Evolutionary conservation across 2,329 filamentous ascomycete species (phyloP), one percentile per base, ranked within the genome.

Genomic region (Xylaria sp.): DNA sequence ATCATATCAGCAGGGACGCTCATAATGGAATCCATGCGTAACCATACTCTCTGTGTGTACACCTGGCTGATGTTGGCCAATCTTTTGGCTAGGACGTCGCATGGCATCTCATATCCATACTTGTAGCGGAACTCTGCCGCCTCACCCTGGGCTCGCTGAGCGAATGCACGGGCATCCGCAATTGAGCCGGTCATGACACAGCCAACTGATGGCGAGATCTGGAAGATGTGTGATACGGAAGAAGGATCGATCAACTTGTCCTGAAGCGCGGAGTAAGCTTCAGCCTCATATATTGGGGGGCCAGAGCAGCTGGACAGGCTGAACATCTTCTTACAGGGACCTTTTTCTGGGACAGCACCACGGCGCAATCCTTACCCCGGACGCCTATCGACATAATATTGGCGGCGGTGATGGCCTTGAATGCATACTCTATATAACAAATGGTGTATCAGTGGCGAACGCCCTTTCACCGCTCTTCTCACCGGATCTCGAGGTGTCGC

Each of bases 141-240:
- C 84, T 99, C 96, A 76, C 93, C 93, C 84, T 96, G 92, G 72
- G 96, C 96, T 78, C 96, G 91, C 82, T 93, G 93, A 69, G 97
- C 93, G 73, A 93, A 97, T 38, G 96, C 94, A 80, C 96, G 89
- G 69, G 96, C 96, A 85, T 99, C 96, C 77, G 96, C 95, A 82
- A 99, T 98, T 74, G 96, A 97, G 62, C 96, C 96, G 59, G 96
- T 99, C 90, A 99, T 97, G 78, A 98, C 96, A 80, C 94, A 97
- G 74, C 96, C 96, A 75, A 99, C 94, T 4, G 94, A 97, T 11
- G 95, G 93, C 44, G 96, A 99, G 77, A 99, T 90, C 81, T 92
- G 93, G 88, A 97, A 98, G 83, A 99, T 92, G 86, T 99, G 94
- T 74, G 96, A 95, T 76, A 99, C 96, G 71, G 96, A 99, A 66